Conservation (phyloP, 2,329 filamentous ascomycete genomes). For the Podosphaera aphanis region DNA sequence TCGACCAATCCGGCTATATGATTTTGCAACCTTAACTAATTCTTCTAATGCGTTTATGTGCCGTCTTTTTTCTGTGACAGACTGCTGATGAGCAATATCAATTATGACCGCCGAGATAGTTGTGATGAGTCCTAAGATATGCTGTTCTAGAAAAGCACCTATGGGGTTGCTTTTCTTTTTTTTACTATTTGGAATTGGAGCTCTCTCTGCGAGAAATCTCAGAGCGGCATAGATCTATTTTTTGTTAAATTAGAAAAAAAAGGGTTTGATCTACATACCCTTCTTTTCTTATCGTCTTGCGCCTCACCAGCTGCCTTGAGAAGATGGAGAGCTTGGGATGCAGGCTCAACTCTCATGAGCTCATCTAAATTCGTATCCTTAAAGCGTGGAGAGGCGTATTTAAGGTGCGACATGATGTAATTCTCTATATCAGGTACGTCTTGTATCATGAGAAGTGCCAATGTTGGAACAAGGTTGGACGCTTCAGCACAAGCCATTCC, state of each 20-base stretch:
- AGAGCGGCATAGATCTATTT: conserved; percentile 14
- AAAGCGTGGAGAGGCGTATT: conserved; percentile 47
- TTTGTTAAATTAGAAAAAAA: conserved; percentile 1
- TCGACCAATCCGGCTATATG: conserved; percentile 52
- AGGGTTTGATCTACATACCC: conserved; percentile 23
- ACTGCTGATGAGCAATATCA: conserved; percentile 32
- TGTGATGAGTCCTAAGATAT: conserved; percentile 71
- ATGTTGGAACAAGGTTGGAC: conserved; percentile 30
- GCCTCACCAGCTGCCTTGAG: conserved; percentile 57
- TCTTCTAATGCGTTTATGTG: conserved; percentile 70
- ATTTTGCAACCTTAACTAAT: conserved; percentile 56
- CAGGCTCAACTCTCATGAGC: conserved; percentile 51
- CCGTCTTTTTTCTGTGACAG: conserved; percentile 44
- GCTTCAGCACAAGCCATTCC: conserved; percentile 30
- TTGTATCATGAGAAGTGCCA: conserved; percentile 36
- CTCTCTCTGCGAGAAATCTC: conserved; percentile 17
- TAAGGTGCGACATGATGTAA: conserved; percentile 44
- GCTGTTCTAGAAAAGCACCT: conserved; percentile 53
- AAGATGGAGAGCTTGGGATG: conserved; percentile 55
- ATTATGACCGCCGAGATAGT: conserved; percentile 61
- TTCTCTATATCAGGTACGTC: conserved; percentile 33
- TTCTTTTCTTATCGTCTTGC: conserved; percentile 28
- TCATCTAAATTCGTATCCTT: conserved; percentile 39
- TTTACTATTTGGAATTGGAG: conserved; percentile 10
- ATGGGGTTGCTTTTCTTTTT: conserved; percentile 31